Evolutionary conservation across 2,329 filamentous ascomycete species (phyloP).

Genomic region (Trematosphaeria pertusa): DNA sequence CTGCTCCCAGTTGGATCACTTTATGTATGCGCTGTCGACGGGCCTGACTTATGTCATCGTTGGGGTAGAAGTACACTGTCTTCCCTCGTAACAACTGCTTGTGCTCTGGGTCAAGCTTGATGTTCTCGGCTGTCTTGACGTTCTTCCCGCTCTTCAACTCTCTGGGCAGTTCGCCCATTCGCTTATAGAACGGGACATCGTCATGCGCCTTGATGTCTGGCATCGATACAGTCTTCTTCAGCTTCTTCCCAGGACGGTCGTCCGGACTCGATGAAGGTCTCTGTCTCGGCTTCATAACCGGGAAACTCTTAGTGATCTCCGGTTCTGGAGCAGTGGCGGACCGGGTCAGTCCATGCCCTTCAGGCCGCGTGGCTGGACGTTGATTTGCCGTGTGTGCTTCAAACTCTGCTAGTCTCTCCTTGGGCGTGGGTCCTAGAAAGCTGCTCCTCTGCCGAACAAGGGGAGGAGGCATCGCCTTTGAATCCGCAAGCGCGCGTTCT

Average conservation of each 20-base stretch:
- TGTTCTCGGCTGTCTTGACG: conserved; percentile 36
- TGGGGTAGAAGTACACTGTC: conserved; percentile 73
- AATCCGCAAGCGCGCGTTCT: conserved; percentile 30
- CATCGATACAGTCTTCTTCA: conserved; percentile 33
- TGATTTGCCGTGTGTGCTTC: conserved; percentile 27
- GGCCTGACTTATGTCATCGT: conserved; percentile 73
- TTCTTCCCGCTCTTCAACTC: conserved; percentile 38
- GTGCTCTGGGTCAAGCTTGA: conserved; percentile 38
- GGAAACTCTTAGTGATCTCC: conserved; percentile 22
- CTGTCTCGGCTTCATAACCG: conserved; percentile 14
- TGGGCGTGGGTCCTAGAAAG: conserved; percentile 41
- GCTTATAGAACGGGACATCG: conserved; percentile 35
- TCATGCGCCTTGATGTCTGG: conserved; percentile 21
- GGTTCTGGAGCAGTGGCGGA: conserved; percentile 28
- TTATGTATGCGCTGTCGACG: conserved; percentile 76
- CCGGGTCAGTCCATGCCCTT: conserved; percentile 12
- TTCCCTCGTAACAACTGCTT: conserved; percentile 44
- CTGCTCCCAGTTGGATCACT: conserved; percentile 69
- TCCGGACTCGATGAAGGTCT: conserved; percentile 2
- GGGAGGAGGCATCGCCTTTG: conserved; percentile 26
- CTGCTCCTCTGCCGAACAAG: conserved; percentile 27
- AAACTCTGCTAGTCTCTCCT: conserved; percentile 35
- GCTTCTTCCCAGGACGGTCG: conserved; percentile 10
- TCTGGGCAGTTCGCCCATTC: conserved; percentile 36
- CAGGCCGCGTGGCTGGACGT: conserved; percentile 18